phyloP scores from a whole-genome alignment of 441 rosid genomes.

The Sinapis alba region DNA sequence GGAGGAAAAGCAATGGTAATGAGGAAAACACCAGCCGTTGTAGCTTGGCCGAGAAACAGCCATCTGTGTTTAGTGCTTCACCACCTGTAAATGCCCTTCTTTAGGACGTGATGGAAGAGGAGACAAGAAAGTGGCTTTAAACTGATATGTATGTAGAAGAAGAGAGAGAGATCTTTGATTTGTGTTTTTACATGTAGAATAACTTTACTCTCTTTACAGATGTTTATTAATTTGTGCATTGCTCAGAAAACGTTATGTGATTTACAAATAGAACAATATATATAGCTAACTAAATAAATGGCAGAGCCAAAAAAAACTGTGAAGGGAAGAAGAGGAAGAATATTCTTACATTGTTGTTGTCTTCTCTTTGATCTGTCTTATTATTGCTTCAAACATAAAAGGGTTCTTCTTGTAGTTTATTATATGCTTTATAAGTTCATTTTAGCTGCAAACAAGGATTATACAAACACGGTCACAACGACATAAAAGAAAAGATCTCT shows the following conservation, averaged over 20 bases:
- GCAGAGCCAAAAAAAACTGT: constrained; percentile 30
- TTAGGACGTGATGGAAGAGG: constrained; percentile 39
- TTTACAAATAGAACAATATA: constrained; percentile 29
- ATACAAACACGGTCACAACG: constrained; percentile 15
- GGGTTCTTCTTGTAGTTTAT: constrained; percentile 8
- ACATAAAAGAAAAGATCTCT: not conserved
- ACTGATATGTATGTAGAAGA: constrained; percentile 57
- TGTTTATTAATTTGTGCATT: constrained; percentile 33
- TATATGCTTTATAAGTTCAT: constrained; percentile 36
- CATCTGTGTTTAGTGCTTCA: constrained; percentile 66
- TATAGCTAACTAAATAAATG: constrained; percentile 24
- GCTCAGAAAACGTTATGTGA: constrained; percentile 26
- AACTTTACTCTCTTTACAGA: constrained; percentile 26
- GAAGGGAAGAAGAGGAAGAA: constrained; percentile 8
- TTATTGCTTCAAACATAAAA: constrained; percentile 32
- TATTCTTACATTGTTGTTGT: constrained; percentile 35
- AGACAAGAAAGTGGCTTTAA: constrained; percentile 2
- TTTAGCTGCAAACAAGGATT: constrained; percentile 32
- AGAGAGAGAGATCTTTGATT: constrained; percentile 1
- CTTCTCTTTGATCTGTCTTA: constrained; percentile 35
- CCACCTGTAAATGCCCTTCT: constrained; percentile 85
- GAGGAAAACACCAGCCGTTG: constrained; percentile 43
- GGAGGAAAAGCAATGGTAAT: constrained; percentile 73
- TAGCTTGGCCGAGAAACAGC: constrained; percentile 48
- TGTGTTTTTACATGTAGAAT: constrained; percentile 26